These are phyloP conservation scores for Aureobasidium pullulans DNA, from an alignment of 2,329 filamentous ascomycete species.

Conservation along the genomic window DNA sequence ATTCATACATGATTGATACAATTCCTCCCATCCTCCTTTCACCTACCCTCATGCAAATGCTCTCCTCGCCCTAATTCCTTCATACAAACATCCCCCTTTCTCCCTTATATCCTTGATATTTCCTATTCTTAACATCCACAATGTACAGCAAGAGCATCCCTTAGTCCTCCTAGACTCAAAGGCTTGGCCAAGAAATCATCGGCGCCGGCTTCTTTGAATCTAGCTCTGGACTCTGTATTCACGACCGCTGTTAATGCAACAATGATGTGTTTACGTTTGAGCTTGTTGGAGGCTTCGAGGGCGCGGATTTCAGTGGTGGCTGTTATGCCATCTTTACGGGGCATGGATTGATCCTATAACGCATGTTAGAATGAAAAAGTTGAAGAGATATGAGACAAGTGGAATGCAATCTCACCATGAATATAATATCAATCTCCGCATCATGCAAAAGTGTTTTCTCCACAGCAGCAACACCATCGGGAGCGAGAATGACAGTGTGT, in stretches of 20 bases:
- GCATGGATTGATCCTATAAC: constrained; percentile 16
- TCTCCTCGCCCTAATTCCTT: too few species aligned
- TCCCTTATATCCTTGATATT: too few species aligned
- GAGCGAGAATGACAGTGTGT: constrained; percentile 16
- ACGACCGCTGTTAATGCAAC: constrained; percentile 17
- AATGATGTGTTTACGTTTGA: constrained; percentile 11
- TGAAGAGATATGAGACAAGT: neutral
- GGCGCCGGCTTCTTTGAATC: constrained; percentile 15
- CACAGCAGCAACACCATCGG: constrained; percentile 23
- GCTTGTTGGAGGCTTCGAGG: neutral
- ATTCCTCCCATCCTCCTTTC: too few species aligned
- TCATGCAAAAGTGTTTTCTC: neutral
- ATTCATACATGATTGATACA: too few species aligned
- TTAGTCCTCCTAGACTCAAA: constrained; percentile 10
- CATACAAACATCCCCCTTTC: too few species aligned
- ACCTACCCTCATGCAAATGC: too few species aligned
- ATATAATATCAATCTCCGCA: constrained; percentile 12
- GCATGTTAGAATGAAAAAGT: neutral
- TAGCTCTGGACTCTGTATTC: neutral
- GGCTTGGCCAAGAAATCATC: constrained; percentile 17
- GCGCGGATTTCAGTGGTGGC: constrained; percentile 16
- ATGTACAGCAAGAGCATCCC: constrained; percentile 10
- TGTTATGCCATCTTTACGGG: constrained; percentile 15
- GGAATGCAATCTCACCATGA: constrained; percentile 9
- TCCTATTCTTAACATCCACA: neutral